phyloP scores from a whole-genome alignment of 2,329 filamentous ascomycete genomes.

The Trichoderma koningii region DNA sequence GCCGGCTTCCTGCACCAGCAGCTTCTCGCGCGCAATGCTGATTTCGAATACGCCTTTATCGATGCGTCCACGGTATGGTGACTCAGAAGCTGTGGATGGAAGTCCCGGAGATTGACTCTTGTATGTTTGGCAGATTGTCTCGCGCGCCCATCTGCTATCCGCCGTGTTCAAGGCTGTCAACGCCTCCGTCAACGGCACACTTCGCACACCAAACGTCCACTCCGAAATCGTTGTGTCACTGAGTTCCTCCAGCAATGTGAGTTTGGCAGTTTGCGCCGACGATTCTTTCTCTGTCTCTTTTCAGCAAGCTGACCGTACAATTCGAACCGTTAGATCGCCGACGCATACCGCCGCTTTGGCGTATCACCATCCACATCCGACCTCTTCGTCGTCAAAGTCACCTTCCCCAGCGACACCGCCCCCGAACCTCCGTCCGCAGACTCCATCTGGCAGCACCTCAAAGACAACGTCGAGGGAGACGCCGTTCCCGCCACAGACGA shows the following conservation, averaged over 20 bases:
- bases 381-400: constrained; percentile 81
- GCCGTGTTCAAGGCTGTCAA: constrained; percentile 78
- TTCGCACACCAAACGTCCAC: constrained; percentile 84
- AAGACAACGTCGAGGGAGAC: constrained; percentile 61
- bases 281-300: neutral
- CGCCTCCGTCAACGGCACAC: constrained; percentile 58
- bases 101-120: neutral
- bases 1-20: constrained; percentile 76
- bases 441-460: constrained; percentile 61
- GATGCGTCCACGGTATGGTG: constrained; percentile 74
- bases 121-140: constrained; percentile 61
- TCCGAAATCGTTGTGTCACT: constrained; percentile 83
- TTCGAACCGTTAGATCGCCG: constrained; percentile 67
- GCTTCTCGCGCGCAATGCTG: constrained; percentile 78
- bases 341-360: constrained; percentile 87
- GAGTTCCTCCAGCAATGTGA: constrained; percentile 79
- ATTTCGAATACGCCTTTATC: constrained; percentile 91
- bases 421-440: constrained; percentile 49
- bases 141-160: constrained; percentile 70
- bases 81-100: no score
- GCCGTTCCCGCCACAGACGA: constrained; percentile 63
- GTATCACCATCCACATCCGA: constrained; percentile 69
- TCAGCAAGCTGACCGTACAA: neutral
- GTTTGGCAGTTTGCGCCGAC: neutral
- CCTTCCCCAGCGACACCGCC: constrained; percentile 50